Evolutionary conservation across 345 rosid species (phyloP).

Genomic region (Heritiera fomes): DNA sequence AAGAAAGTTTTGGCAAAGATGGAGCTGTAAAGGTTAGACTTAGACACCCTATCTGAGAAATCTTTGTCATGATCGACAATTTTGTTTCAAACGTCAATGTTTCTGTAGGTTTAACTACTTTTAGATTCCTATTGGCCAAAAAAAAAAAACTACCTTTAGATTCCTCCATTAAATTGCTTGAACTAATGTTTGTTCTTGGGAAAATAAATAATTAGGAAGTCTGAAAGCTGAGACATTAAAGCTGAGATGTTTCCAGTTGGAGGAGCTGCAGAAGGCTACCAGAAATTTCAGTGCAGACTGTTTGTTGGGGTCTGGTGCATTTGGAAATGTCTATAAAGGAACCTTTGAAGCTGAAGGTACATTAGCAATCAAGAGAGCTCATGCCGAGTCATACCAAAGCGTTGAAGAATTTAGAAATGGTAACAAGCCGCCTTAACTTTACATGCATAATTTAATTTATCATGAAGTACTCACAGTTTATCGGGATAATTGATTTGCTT

Average conservation of each 20-base stretch:
- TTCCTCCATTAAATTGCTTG: background rate
- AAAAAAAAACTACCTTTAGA: too few relatives aligned
- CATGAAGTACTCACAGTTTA: too few relatives aligned
- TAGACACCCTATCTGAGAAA: too few relatives aligned
- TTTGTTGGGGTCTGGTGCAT: slow-evolving; percentile 58
- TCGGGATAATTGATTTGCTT: background rate
- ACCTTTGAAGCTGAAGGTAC: slow-evolving; percentile 38
- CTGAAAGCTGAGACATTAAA: slow-evolving; percentile 32
- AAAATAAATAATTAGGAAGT: slow-evolving; percentile 22
- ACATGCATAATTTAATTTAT: background rate
- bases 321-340: slow-evolving; percentile 57
- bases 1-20: slow-evolving; percentile 26
- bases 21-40: slow-evolving; percentile 34
- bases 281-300: slow-evolving; percentile 48
- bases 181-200: background rate
- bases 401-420: slow-evolving; percentile 64
- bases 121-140: background rate
- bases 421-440: slow-evolving; percentile 25
- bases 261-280: slow-evolving; percentile 50
- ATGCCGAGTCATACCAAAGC: slow-evolving; percentile 49
- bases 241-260: slow-evolving; percentile 43
- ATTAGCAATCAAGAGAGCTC: slow-evolving; percentile 62
- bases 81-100: background rate
- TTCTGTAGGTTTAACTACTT: background rate
- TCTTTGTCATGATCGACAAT: background rate